Conservation (phyloP, 306 rosid genomes). For the Erythrophleum fordii region DNA sequence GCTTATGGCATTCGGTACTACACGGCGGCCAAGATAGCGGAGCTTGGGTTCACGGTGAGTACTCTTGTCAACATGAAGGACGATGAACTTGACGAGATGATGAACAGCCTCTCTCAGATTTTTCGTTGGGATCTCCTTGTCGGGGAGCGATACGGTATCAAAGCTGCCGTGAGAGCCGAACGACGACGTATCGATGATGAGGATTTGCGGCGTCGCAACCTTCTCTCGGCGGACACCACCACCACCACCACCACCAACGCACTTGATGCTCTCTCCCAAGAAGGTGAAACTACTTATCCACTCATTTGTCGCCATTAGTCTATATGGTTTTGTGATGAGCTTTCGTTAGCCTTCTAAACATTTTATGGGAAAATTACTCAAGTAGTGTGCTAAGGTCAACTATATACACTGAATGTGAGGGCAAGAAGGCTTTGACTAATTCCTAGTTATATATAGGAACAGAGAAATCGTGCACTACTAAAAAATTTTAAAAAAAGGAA, state of each 20-base stretch:
- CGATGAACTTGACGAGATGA: slow-evolving; percentile 96
- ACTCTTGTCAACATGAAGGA: slow-evolving; percentile 87
- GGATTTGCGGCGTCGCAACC: slow-evolving; percentile 57
- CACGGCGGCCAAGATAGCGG: slow-evolving; percentile 89
- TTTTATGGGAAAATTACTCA: background rate
- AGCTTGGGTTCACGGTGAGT: slow-evolving; percentile 89
- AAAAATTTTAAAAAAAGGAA: background rate
- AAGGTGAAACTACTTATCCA: slow-evolving; percentile 51
- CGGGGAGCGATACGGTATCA: slow-evolving; percentile 91
- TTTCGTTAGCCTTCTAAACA: background rate
- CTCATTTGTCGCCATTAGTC: background rate
- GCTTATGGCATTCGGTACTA: slow-evolving; percentile 83
- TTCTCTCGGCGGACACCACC: slow-evolving; percentile 52
- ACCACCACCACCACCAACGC: slow-evolving; percentile 63
- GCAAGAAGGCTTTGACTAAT: background rate
- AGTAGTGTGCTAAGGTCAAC: background rate
- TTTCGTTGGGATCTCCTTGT: slow-evolving; percentile 90
- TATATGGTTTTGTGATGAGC: background rate
- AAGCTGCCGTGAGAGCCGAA: slow-evolving; percentile 90
- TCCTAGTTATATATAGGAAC: background rate
- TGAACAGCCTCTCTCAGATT: slow-evolving; percentile 81
- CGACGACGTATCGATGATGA: slow-evolving; percentile 79
- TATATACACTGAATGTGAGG: background rate
- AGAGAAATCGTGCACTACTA: background rate
- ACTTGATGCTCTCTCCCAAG: slow-evolving; percentile 87